Conservation (phyloP, 352 stramenopile species). For the Phytophthora podocarpi region DNA sequence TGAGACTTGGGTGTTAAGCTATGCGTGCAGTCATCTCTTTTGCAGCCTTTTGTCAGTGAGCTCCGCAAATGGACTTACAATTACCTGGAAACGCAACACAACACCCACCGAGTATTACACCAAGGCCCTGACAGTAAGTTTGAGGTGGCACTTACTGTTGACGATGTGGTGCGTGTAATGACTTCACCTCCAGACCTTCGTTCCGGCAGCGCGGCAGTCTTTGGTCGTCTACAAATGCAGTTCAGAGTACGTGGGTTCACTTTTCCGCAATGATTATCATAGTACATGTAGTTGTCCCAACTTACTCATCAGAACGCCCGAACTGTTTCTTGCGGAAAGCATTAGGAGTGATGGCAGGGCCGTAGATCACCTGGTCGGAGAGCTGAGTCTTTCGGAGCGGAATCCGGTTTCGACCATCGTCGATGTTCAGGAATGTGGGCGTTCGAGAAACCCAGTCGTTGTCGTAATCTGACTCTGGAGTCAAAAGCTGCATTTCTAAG, state of each 20-base stretch:
- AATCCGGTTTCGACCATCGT: conserved; percentile 68
- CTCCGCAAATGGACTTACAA: conserved; percentile 63
- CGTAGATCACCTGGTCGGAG: conserved; percentile 71
- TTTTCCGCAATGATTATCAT: neutral
- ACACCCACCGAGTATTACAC: neutral
- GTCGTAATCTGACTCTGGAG: conserved; percentile 16
- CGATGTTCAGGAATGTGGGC: conserved; percentile 50
- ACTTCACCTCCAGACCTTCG: conserved; percentile 45
- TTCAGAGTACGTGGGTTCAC: conserved; percentile 1
- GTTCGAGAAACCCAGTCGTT: conserved; percentile 15
- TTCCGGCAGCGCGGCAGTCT: conserved; percentile 36
- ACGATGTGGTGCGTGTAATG: conserved; percentile 49
- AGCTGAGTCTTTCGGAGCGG: conserved; percentile 52
- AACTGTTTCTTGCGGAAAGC: conserved; percentile 32
- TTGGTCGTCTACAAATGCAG: conserved; percentile 28
- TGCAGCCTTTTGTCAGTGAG: conserved; percentile 27
- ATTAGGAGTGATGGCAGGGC: conserved; percentile 61
- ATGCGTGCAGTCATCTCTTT: conserved; percentile 13
- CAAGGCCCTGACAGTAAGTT: neutral
- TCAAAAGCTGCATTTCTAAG: conserved; percentile 26
- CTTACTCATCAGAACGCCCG: conserved; percentile 26
- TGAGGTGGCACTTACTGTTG: conserved; percentile 34
- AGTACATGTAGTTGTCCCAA: neutral
- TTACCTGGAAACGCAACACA: conserved; percentile 32
- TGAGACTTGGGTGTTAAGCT: neutral